Conservation (phyloP, 2,329 filamentous ascomycete genomes). For the Pleoardoris graminearum region DNA sequence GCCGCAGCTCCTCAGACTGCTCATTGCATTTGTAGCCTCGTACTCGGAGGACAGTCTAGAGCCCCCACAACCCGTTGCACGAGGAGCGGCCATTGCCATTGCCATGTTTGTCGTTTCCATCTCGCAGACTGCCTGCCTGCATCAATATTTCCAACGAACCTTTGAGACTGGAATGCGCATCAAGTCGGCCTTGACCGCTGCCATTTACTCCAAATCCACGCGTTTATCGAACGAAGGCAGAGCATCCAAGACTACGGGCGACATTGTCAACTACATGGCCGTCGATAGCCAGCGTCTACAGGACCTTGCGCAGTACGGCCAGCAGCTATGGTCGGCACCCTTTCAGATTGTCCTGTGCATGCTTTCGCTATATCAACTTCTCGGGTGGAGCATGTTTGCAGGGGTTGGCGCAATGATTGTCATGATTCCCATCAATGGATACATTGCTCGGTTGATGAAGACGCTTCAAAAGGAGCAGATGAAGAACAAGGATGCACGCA, state of each 20-base stretch:
- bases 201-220: conserved; percentile 91
- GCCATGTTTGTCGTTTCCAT: conserved; percentile 90
- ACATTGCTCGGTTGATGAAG: conserved; percentile 93
- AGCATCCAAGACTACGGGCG: conserved; percentile 85
- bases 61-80: conserved; percentile 71
- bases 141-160: conserved; percentile 95
- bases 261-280: conserved; percentile 99
- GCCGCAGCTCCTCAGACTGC: conserved; percentile 80
- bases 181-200: conserved; percentile 84
- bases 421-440: conserved; percentile 95
- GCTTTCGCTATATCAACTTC: conserved; percentile 91
- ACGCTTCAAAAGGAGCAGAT: conserved; percentile 93
- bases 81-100: conserved; percentile 84
- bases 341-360: conserved; percentile 97
- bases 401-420: conserved; percentile 93
- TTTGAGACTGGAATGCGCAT: conserved; percentile 98
- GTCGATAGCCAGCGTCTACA: conserved; percentile 95
- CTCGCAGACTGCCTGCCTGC: conserved; percentile 84
- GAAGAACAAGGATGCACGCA: conserved; percentile 97
- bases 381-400: conserved; percentile 93
- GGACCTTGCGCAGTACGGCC: conserved; percentile 91
- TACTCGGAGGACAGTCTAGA: conserved; percentile 61
- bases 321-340: conserved; percentile 94
- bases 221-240: conserved; percentile 91
- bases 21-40: conserved; percentile 84